Evolutionary conservation across 768 basidiomycete species (phyloP).

Genomic region (Cystobasidium ongulense): DNA sequence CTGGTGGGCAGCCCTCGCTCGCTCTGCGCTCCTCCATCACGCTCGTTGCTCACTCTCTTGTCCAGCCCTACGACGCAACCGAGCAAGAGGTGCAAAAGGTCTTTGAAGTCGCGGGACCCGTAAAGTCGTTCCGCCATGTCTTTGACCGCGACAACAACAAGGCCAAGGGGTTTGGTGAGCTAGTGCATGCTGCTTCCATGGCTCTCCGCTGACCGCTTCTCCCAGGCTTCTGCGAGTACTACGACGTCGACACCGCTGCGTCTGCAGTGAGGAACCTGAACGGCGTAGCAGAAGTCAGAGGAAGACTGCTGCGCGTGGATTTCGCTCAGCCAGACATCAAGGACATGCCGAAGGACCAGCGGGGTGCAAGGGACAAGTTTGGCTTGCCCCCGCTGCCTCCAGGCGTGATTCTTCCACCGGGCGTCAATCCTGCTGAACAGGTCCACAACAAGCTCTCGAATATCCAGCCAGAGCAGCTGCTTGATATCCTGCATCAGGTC

Average conservation of each 20-base stretch:
- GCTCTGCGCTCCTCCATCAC: neutral
- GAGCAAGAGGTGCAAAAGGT: slow-evolving; percentile 36
- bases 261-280: slow-evolving; percentile 95
- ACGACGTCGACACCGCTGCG: slow-evolving; percentile 86
- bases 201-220: slow-evolving; percentile 41
- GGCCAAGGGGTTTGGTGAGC: slow-evolving; percentile 71
- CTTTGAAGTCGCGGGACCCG: slow-evolving; percentile 41
- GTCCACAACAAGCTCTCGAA: slow-evolving; percentile 78
- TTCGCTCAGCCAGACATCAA: slow-evolving; percentile 74
- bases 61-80: slow-evolving; percentile 21
- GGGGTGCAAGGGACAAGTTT: slow-evolving; percentile 51
- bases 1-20: slow-evolving; percentile 16
- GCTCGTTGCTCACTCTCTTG: neutral
- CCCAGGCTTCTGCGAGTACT: slow-evolving; percentile 39
- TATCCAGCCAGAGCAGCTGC: slow-evolving; percentile 71
- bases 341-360: slow-evolving; percentile 77
- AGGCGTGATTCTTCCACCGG: slow-evolving; percentile 65
- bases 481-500: slow-evolving; percentile 95
- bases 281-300: slow-evolving; percentile 73
- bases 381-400: slow-evolving; percentile 58
- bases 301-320: slow-evolving; percentile 85
- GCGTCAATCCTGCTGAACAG: slow-evolving; percentile 64
- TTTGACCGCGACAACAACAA: slow-evolving; percentile 63
- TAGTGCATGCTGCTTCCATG: neutral
- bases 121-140: slow-evolving; percentile 40